These are phyloP conservation scores for Hemerocallis citrina DNA, from an alignment of 106 monocot species.

Conservation along the genomic window DNA sequence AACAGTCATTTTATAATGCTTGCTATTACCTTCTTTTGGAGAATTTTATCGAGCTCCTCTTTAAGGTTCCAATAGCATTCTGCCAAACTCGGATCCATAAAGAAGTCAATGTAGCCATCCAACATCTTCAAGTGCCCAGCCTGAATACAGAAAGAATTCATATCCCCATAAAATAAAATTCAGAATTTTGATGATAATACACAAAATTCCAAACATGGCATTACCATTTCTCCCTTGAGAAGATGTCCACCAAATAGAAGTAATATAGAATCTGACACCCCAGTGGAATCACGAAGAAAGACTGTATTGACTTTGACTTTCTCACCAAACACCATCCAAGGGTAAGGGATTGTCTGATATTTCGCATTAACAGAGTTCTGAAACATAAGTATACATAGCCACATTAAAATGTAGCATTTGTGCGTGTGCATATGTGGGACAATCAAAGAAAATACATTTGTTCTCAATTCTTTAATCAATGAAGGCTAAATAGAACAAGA, in stretches of 20 bases:
- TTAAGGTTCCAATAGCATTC: slow-evolving; percentile 82
- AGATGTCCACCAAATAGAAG: slow-evolving; percentile 87
- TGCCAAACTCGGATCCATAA: slow-evolving; percentile 94
- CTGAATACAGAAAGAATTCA: slow-evolving; percentile 22
- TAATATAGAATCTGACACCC: slow-evolving; percentile 92
- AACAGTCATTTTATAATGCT: background rate
- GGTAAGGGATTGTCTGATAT: slow-evolving; percentile 93
- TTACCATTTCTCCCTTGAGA: slow-evolving; percentile 73
- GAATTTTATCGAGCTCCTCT: slow-evolving; percentile 69
- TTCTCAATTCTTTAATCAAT: slow-evolving; percentile 3
- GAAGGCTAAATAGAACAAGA: background rate
- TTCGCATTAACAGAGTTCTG: slow-evolving; percentile 99
- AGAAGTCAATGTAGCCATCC: slow-evolving; percentile 95
- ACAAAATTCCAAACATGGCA: background rate
- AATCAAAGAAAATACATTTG: background rate
- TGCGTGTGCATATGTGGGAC: background rate
- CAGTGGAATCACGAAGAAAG: slow-evolving; percentile 97
- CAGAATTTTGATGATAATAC: background rate
- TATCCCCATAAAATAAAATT: background rate
- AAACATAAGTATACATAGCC: slow-evolving; percentile 11
- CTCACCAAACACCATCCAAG: slow-evolving; percentile 97
- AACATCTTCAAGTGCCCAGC: slow-evolving; percentile 95
- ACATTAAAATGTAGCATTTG: background rate
- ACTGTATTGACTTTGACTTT: slow-evolving; percentile 97
- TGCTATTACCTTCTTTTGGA: slow-evolving; percentile 78